phyloP scores from a whole-genome alignment of 2,329 filamentous ascomycete species.

The Lasiodiplodia hormozganensis region DNA sequence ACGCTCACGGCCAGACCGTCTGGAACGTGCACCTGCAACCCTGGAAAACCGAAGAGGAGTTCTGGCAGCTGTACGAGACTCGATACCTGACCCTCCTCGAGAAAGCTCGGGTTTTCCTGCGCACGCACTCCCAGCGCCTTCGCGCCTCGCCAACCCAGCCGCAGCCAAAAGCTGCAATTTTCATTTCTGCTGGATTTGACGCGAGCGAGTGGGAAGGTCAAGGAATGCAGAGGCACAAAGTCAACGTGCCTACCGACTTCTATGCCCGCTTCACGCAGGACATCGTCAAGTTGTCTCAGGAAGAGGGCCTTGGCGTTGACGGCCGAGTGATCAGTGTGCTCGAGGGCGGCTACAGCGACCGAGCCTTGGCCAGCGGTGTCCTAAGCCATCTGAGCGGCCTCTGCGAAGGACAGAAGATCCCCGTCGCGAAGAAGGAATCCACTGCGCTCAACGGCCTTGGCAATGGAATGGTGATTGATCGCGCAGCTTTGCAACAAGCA shows the following conservation, averaged over 20 bases:
- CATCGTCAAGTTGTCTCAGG: conserved; percentile 79
- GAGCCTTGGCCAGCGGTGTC: conserved; percentile 85
- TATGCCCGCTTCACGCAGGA: conserved; percentile 91
- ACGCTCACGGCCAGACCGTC: conserved; percentile 89
- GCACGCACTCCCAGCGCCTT: conserved; percentile 72
- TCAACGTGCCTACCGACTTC: conserved; percentile 96
- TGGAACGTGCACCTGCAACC: conserved; percentile 95
- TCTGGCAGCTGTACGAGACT: conserved; percentile 85
- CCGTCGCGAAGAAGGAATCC: conserved; percentile 9
- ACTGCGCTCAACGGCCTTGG: conserved; percentile 54
- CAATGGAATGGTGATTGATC: conserved; percentile 60
- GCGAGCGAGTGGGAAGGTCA: conserved; percentile 92
- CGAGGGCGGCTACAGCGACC: conserved; percentile 94
- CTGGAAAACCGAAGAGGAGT: conserved; percentile 83
- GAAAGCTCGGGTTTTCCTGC: conserved; percentile 81
- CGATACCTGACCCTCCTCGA: conserved; percentile 79
- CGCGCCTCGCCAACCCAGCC: conserved; percentile 63
- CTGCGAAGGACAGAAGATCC: conserved; percentile 58
- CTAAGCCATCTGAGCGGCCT: conserved; percentile 90
- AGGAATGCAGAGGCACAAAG: conserved; percentile 94
- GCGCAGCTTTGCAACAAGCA: background rate
- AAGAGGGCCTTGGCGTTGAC: conserved; percentile 77
- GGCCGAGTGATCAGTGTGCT: conserved; percentile 91
- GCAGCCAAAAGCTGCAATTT: conserved; percentile 82
- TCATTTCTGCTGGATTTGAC: conserved; percentile 95